Conservation (phyloP, 2,329 filamentous ascomycete genomes). For the Sclerotinia nivalis region DNA sequence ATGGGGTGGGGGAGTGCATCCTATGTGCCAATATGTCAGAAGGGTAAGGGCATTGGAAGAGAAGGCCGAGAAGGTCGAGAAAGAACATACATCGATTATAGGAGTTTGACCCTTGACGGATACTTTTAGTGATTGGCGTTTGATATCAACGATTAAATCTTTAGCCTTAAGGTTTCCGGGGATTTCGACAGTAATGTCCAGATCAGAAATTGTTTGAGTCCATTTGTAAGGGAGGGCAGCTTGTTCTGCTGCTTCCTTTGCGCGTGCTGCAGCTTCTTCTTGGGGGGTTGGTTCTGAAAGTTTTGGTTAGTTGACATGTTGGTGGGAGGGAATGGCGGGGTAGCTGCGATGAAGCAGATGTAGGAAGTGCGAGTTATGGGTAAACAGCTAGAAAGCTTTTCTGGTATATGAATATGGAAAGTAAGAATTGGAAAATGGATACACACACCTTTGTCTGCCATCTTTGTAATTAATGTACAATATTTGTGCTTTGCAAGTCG, state of each 20-base stretch:
- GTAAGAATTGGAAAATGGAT: background rate
- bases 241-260: conserved; percentile 84
- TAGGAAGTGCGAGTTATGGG: background rate
- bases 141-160: conserved; percentile 81
- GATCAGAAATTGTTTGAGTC: conserved; percentile 87
- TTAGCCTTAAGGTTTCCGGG: conserved; percentile 80
- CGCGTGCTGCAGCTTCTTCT: conserved; percentile 62
- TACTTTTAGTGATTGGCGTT: conserved; percentile 74
- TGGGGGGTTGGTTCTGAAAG: conserved; percentile 38
- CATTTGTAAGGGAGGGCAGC: conserved; percentile 93
- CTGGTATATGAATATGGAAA: background rate
- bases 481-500: conserved; percentile 24
- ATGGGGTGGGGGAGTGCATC: conserved; percentile 82
- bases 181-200: conserved; percentile 77
- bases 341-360: conserved; percentile 3
- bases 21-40: conserved; percentile 48
- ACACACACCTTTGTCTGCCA: conserved; percentile 36
- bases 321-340: conserved; percentile 15
- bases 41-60: too few relatives aligned
- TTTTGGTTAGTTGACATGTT: conserved; percentile 18
- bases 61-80: conserved; percentile 8
- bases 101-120: conserved; percentile 86
- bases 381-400: background rate
- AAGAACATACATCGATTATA: conserved; percentile 68
- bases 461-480: conserved; percentile 18